Conservation (phyloP, 805 yeast species). For the Saccharomyces eubayanus region DNA sequence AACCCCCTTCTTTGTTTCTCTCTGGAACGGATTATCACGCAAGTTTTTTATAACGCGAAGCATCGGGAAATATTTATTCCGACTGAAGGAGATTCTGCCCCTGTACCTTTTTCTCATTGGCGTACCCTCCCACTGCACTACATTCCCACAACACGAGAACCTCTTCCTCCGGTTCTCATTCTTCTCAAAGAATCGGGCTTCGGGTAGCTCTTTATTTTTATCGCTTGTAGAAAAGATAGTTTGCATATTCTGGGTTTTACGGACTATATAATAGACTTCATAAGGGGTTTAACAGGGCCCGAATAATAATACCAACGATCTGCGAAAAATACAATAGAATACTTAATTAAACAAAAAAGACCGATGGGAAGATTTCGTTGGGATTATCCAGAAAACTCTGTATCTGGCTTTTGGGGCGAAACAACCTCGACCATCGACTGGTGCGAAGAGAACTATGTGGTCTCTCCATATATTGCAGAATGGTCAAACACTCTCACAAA, state of each 20-base stretch:
- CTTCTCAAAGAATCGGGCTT: not conserved
- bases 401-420: constrained; percentile 62
- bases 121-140: not conserved
- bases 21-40: not conserved
- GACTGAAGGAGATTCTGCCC: not conserved
- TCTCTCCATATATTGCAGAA: constrained; percentile 78
- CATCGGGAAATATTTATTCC: not conserved
- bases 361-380: constrained; percentile 12
- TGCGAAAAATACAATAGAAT: not conserved
- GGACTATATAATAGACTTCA: not conserved
- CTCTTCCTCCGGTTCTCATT: not conserved
- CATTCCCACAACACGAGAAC: not conserved
- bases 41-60: not conserved
- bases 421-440: constrained; percentile 91
- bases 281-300: not conserved
- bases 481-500: constrained; percentile 80
- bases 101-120: not conserved
- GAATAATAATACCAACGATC: not conserved
- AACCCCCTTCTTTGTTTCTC: not conserved
- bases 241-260: not conserved
- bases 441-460: constrained; percentile 95
- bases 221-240: not conserved
- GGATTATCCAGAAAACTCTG: constrained; percentile 47
- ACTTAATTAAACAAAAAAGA: not conserved
- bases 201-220: not conserved